These are phyloP conservation scores for Capronia epimyces DNA, from an alignment of 2,329 filamentous ascomycete genomes.

Conservation along the genomic window DNA sequence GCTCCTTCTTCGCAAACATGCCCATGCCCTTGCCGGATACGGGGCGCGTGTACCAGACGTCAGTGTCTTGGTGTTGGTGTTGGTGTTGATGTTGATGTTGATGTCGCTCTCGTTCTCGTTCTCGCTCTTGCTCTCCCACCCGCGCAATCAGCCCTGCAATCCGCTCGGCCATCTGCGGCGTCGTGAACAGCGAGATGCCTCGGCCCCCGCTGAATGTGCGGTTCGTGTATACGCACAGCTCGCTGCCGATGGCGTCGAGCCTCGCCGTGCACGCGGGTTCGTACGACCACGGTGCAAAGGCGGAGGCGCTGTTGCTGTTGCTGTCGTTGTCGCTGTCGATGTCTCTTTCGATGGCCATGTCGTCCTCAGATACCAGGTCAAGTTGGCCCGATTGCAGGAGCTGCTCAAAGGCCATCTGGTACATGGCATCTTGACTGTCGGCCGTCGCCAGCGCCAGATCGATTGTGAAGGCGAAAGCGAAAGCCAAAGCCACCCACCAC, in stretches of 20 bases:
- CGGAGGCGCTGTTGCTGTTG: neutral
- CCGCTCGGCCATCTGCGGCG: conserved; percentile 9
- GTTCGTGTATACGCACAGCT: conserved; percentile 19
- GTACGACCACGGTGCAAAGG: conserved; percentile 12
- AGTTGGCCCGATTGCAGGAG: conserved; percentile 11
- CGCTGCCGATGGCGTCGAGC: conserved; percentile 8
- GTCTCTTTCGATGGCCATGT: neutral
- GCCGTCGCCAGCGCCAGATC: no score
- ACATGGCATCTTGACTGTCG: neutral
- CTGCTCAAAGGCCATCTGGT: conserved; percentile 4
- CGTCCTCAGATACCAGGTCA: conserved; percentile 1
- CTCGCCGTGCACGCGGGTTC: conserved; percentile 11
- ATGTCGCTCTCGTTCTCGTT: neutral
- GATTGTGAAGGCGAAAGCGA: no score
- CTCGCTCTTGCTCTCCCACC: neutral
- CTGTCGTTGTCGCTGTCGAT: neutral
- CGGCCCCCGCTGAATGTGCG: conserved; percentile 4
- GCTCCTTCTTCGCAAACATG: conserved; percentile 10
- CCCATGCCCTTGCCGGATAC: conserved; percentile 16
- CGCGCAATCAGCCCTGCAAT: conserved; percentile 1
- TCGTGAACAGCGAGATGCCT: conserved; percentile 21
- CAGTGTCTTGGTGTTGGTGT: neutral
- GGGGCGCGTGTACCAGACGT: conserved; percentile 8
- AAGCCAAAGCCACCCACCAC: no score
- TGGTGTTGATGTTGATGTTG: conserved; percentile 1